A percentile compares a stretch with the other conserved stretches of the same genome.
Conservation (phyloP, 75 land plant species). For the Isoetes taiwanensis region DNA sequence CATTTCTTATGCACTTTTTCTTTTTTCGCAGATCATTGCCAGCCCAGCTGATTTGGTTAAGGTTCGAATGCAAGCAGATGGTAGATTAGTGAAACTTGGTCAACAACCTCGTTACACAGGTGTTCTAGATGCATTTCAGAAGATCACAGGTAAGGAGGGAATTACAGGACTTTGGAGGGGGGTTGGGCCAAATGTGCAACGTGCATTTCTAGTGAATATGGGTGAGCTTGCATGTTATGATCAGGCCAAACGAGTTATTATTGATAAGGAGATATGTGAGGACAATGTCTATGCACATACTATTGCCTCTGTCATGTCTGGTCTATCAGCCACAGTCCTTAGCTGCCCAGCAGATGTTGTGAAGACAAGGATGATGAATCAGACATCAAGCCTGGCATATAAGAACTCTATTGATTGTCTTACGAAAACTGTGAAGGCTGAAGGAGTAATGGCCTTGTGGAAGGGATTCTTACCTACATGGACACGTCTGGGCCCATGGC, state of each 20-base stretch:
- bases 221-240: conserved; percentile 93
- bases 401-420: conserved; percentile 61
- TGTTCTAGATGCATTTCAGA: conserved; percentile 41
- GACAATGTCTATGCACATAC: conserved; percentile 72
- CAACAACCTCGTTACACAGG: conserved; percentile 46
- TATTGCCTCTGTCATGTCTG: conserved; percentile 68
- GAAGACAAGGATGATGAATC: conserved; percentile 94
- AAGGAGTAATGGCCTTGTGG: conserved; percentile 74
- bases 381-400: conserved; percentile 29
- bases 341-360: conserved; percentile 95
- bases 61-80: conserved; percentile 90
- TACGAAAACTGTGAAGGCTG: conserved; percentile 63
- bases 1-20: neutral
- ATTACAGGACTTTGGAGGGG: conserved; percentile 72
- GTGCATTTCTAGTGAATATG: conserved; percentile 93
- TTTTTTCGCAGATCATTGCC: conserved; percentile 49
- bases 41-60: conserved; percentile 94
- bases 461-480: conserved; percentile 92
- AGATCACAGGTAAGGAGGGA: conserved; percentile 51
- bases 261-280: conserved; percentile 27
- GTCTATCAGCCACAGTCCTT: conserved; percentile 66
- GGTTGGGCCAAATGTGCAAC: conserved; percentile 70
- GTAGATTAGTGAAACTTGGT: conserved; percentile 32
- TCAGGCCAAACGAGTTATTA: conserved; percentile 54
- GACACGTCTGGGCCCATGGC: conserved; percentile 95